Evolutionary conservation across 2,329 filamentous ascomycete species (phyloP).

Genomic region (Penicillium sp.): DNA sequence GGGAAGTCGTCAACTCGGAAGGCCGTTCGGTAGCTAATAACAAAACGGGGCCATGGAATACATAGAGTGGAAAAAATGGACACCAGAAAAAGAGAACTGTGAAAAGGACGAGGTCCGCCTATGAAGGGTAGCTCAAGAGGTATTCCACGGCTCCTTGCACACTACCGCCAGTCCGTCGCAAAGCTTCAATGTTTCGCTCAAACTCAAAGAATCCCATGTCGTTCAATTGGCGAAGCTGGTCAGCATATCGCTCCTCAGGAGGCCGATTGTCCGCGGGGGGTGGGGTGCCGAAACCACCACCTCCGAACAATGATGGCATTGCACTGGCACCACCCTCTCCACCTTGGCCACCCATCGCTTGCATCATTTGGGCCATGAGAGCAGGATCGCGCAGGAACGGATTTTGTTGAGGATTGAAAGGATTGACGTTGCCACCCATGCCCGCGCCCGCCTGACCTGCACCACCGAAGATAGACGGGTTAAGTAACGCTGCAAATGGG

Average conservation of each 20-base stretch:
- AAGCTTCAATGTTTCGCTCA: conserved; percentile 83
- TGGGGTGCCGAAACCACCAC: conserved; percentile 37
- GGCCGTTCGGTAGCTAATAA: conserved; percentile 9
- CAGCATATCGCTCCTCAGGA: conserved; percentile 89
- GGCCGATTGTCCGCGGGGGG: conserved; percentile 74
- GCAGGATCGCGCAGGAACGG: conserved; percentile 62
- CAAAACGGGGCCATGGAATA: conserved; percentile 11
- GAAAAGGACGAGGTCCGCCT: neutral
- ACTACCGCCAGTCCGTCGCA: conserved; percentile 86
- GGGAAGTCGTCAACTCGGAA: conserved; percentile 9
- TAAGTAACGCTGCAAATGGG: conserved; percentile 69
- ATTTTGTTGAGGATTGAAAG: conserved; percentile 51
- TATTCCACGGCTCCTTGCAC: conserved; percentile 73
- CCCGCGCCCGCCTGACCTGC: conserved; percentile 12
- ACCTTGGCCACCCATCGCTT: conserved; percentile 45
- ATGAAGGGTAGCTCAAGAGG: conserved; percentile 38
- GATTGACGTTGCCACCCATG: conserved; percentile 38
- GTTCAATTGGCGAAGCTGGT: conserved; percentile 88
- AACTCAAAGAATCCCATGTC: conserved; percentile 99
- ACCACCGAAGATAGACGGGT: conserved; percentile 41
- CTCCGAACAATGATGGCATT: conserved; percentile 48
- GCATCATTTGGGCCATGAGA: conserved; percentile 59
- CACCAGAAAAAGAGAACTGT: neutral
- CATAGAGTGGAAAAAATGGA: conserved; percentile 1
- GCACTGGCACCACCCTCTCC: conserved; percentile 36